Conservation (phyloP, 1,284 basidiomycete species). For the Coniophora puteana region DNA sequence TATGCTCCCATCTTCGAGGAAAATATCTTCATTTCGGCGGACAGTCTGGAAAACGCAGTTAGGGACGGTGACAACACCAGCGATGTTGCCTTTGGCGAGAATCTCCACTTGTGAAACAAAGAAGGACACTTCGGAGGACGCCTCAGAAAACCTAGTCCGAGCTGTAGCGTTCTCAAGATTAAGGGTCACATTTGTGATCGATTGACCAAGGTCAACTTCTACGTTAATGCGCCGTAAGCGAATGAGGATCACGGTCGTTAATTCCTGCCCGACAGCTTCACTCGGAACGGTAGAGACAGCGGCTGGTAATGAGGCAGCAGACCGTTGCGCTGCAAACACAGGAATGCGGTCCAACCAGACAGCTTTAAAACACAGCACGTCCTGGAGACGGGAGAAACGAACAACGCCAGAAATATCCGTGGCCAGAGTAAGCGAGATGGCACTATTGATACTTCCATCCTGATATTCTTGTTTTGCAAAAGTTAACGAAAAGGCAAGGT, state of each 20-base stretch:
- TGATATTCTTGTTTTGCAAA: conserved; percentile 51
- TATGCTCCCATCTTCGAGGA: conserved; percentile 27
- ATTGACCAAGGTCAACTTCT: conserved; percentile 76
- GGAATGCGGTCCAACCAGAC: conserved; percentile 88
- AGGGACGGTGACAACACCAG: conserved; percentile 66
- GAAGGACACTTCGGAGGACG: conserved; percentile 58
- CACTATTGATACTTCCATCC: conserved; percentile 40
- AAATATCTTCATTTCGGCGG: conserved; percentile 45
- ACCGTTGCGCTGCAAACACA: conserved; percentile 49
- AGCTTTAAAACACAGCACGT: conserved; percentile 85
- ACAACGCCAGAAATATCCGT: conserved; percentile 74
- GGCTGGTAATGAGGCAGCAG: conserved; percentile 21
- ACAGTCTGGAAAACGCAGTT: conserved; percentile 75
- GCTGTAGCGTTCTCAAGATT: conserved; percentile 58
- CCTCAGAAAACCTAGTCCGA: conserved; percentile 58
- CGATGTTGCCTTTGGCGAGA: conserved; percentile 69
- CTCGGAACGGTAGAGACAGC: conserved; percentile 11
- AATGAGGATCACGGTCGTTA: conserved; percentile 60
- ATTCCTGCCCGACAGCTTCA: conserved; percentile 37
- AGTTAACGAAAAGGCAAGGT: conserved; percentile 69
- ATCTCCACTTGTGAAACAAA: conserved; percentile 63
- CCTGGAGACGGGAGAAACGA: conserved; percentile 79
- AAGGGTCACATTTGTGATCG: conserved; percentile 63
- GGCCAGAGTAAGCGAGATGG: conserved; percentile 67
- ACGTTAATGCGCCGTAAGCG: conserved; percentile 70